Evolutionary conservation across 371 early-diverging fungal genomes (phyloP), one percentile per base, ranked within the genome.

Genomic region (Fennellomyces sp.): DNA sequence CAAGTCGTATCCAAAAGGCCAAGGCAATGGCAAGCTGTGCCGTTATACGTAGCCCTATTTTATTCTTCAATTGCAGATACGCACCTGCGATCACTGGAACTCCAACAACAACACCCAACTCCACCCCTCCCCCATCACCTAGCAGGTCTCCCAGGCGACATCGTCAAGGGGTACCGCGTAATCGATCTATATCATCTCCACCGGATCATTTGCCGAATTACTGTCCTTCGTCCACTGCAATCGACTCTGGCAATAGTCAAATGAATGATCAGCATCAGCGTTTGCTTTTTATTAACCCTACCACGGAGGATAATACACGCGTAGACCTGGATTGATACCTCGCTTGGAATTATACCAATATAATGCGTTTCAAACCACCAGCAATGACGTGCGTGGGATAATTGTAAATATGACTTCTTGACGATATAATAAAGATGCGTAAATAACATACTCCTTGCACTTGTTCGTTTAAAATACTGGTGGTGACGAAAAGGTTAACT

Each of bases 1-100:
- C 54, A 8, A 55, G 33, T 49, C 56, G 56, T 48, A 38, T 61
- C n/a, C 62, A 48, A 47, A 54, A 35, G 23, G 54, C 62, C 3
- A 55, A 51, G 17, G 23, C 51, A 28, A 51, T 51, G 6, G 49
- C 49, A 10, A 49, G 49, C 23, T 28, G 49, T 31, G 23, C 29
- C 6, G 8, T 8, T 29, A 26, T n/a, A 13, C 28, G 51, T 28
- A 28, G 5, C 5, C 5, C 33, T 15, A 1, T 41, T 2, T 28
- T 25, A 15, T 38, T 55, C 36, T 55, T 38, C 27, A 55, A 38
- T 55, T 41, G 5, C 25, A 25, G 11, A 2, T 23, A 33, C 13
- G 39, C 7, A 15, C 10, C 51, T 5, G 5, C 26, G 8, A 29
- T 5, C 19, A 4, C 51, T 7, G 28, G 47, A 31, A 26, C 30